phyloP scores from a whole-genome alignment of 345 rosid genomes.

The Citrus unshiu region DNA sequence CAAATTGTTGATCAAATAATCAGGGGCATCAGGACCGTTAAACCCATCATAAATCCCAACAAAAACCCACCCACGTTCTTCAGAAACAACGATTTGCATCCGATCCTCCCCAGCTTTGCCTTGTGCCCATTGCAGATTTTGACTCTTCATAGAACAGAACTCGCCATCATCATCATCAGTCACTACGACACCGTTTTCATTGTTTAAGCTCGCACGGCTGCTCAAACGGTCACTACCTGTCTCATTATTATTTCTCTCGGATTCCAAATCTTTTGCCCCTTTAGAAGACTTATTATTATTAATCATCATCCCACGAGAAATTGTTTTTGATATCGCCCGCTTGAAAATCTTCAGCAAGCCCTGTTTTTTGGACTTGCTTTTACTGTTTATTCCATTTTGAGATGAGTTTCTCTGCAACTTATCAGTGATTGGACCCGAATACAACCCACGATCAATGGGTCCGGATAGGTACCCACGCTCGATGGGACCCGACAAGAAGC shows the following conservation, averaged over 20 bases:
- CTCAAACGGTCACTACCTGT: conserved; percentile 11
- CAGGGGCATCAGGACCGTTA: conserved; percentile 93
- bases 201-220: conserved; percentile 13
- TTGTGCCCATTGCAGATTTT: conserved; percentile 88
- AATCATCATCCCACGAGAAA: conserved; percentile 23
- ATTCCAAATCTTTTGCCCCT: conserved; percentile 35
- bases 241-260: conserved; percentile 18
- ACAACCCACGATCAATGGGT: conserved; percentile 45
- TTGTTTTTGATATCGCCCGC: conserved; percentile 42
- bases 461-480: conserved; percentile 64
- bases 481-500: conserved; percentile 88
- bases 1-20: conserved; percentile 61
- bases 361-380: conserved; percentile 33
- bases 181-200: conserved; percentile 3
- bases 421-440: conserved; percentile 43
- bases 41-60: conserved; percentile 96
- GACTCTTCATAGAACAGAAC: conserved; percentile 42
- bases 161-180: conserved; percentile 29
- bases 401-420: conserved; percentile 50
- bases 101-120: conserved; percentile 98
- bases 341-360: conserved; percentile 34
- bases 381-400: conserved; percentile 28
- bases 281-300: conserved; percentile 36
- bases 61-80: conserved; percentile 80
- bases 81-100: conserved; percentile 82